These are phyloP conservation scores for Ascochyta rabiei DNA, from an alignment of 2,329 filamentous ascomycete species.

Conservation along the genomic window DNA sequence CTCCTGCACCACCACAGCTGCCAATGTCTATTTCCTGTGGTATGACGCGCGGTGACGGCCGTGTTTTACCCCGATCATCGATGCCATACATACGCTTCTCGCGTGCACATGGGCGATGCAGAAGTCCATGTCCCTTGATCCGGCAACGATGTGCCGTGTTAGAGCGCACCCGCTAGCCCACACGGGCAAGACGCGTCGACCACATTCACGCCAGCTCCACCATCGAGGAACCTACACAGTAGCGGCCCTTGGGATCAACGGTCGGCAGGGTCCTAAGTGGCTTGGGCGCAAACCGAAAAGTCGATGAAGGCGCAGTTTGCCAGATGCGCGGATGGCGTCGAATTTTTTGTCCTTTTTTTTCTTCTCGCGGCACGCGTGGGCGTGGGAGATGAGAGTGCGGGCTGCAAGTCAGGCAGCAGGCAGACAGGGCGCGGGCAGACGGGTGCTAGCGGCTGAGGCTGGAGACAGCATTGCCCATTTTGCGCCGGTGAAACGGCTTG, in stretches of 20 bases:
- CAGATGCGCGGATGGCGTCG: conserved; percentile 2
- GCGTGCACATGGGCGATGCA: neutral
- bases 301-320: conserved; percentile 11
- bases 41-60: neutral
- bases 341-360: neutral
- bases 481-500: conserved; percentile 9
- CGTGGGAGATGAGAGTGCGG: too few species aligned
- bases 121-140: conserved; percentile 3
- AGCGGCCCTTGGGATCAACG: neutral
- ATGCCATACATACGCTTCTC: neutral
- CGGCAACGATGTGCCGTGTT: neutral
- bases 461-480: neutral
- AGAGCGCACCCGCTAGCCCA: neutral
- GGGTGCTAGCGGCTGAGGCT: neutral
- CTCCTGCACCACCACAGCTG: neutral
- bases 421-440: neutral
- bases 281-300: conserved; percentile 6
- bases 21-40: neutral
- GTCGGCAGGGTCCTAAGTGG: conserved; percentile 14
- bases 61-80: neutral
- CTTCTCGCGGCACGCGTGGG: neutral
- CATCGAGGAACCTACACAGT: neutral
- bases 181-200: neutral
- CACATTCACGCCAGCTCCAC: neutral
- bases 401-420: neutral